Evolutionary conservation across 2,329 filamentous ascomycete species (phyloP), one percentile per base, ranked within the genome.

Genomic region (Grosmannia serpens): DNA sequence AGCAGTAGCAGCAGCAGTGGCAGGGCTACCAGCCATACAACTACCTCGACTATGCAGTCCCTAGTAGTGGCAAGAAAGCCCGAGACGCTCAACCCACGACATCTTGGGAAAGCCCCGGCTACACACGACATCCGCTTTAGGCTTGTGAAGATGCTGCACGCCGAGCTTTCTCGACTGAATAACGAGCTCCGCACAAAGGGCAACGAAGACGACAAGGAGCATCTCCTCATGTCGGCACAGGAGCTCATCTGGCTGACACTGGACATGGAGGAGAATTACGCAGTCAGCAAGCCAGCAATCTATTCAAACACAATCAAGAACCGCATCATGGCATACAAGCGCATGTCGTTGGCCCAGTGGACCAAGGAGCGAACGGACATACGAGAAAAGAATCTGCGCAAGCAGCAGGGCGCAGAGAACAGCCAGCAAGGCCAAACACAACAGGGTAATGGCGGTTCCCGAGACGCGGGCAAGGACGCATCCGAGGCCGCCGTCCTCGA

Each of bases 241-340:
- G 80, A 85, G 52, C 75, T 91, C 26, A 86, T 91, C 61, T 81
- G 79, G 63, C 75, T 83, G 61, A 82, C 84, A 0, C 74, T 92
- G 1, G 87, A 92, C 64, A 84, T 91, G 61, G 95, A 99, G 72
- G 85, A 95, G 68, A 81, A 81, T 41, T 75, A 83, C 9, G 91
- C 91, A 1, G 77, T 76, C 15, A 83, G 85, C 20, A 86, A 86
- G 60, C 73, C 79, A 1, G 72, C 79, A 0, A 83, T 97, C 31
- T 99, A 99, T 67, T 76, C 80, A 9, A 96, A 95, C 65, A 76
- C 91, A 29, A 83, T 97, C 69, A 95, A 91, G 68, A 88, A 90
- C 63, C 84, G 84, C 38, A 86, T 97, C 60, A 79, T 87, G 65
- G 78, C 78, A 50, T 84, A 91, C 67, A 89, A 87, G 67, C 87